Conservation (phyloP, 495 filamentous ascomycete genomes). For the Margaritispora aquatica region DNA sequence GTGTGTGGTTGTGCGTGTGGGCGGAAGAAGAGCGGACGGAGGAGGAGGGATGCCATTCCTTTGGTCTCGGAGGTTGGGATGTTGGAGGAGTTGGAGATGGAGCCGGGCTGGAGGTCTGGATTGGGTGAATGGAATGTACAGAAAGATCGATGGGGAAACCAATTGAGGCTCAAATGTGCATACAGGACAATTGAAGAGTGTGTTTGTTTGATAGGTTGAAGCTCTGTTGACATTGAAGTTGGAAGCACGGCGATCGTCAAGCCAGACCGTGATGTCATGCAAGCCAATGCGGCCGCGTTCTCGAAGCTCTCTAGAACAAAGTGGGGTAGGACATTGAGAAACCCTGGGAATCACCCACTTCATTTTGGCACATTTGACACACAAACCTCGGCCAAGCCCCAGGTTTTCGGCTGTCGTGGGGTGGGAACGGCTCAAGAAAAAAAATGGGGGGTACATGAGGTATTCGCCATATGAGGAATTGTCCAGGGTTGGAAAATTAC, state of each 20-base stretch:
- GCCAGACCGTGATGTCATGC: neutral
- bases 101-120: slow-evolving; percentile 3
- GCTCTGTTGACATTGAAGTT: neutral
- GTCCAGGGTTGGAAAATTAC: no score
- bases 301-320: neutral
- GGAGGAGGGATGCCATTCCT: slow-evolving; percentile 7
- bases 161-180: neutral
- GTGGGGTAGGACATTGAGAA: neutral
- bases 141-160: slow-evolving; percentile 12
- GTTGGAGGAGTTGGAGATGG: slow-evolving; percentile 3
- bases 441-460: no score
- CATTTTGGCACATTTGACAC: neutral
- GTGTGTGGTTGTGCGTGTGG: neutral
- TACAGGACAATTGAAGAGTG: no score
- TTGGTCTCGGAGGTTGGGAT: neutral
- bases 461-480: no score
- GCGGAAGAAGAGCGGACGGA: slow-evolving; percentile 10
- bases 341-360: neutral
- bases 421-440: neutral
- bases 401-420: neutral
- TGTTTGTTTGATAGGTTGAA: no score
- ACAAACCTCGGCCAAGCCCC: neutral
- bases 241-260: neutral
- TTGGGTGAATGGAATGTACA: slow-evolving; percentile 4
- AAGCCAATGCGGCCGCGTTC: neutral